Evolutionary conservation across 192 early-diverging fungal species (phyloP), one percentile per base, ranked within the genome.

Genomic region (Backusella morwellensis): DNA sequence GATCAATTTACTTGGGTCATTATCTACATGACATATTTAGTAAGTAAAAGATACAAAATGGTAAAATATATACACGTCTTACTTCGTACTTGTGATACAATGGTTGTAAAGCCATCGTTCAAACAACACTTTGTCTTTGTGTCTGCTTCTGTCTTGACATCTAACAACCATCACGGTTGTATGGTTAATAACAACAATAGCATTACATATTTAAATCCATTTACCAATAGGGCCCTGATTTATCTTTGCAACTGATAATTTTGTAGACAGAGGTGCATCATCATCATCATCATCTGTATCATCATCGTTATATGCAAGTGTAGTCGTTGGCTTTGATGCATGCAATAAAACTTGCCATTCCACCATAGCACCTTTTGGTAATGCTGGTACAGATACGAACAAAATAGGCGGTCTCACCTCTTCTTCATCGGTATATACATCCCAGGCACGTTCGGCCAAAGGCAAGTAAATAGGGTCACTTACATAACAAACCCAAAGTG

Each of bases 331-430:
- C 15, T 69, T 21, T 47, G 54, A 14, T 32, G 79, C 66, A 73
- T 86, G 81, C 34, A 88, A 36, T 9, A 87, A 68, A 5, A 84
- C 83, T 66, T 92, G 90, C 91, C 92, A 95, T 75, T 95, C 93
- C 38, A 94, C 81, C 56, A 85, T 81, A 2, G 84, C 89, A 32
- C 78, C 76, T 29, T 88, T 88, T 6, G 93, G 93, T 4, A 95
- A 80, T 9, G 83, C 81, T 1, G 91, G 86, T 17, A 94, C 85
- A 32, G 81, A 74, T 23, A 95, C 74, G 66, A 81, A 93, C 42
- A 91, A 56, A 6, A 78, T 35, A 7, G 92, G 92, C 29, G 63
- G 41, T 34, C 36, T 23, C 35, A 21, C 29, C 7, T 36, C 72
- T 50, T 54, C 75, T 77, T 73, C 77, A 26, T 44, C 75, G 29